Evolutionary conservation across 768 basidiomycete species (phyloP), one percentile per base, ranked within the genome.

Genomic region (Psilocybe tampanensis): DNA sequence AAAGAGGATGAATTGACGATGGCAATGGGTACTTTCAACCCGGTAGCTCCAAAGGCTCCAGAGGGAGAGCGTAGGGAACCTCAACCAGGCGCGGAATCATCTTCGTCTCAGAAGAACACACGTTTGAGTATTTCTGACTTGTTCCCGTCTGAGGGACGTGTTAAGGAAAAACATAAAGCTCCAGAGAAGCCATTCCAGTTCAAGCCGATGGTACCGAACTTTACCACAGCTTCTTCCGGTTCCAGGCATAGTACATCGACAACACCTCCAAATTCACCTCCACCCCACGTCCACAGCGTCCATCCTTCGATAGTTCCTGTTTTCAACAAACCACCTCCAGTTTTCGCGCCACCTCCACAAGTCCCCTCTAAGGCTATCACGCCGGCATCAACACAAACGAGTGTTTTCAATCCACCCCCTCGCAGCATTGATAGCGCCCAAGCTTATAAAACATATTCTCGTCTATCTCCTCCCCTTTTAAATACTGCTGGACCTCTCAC

Each of bases 41-140:
- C n/a, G n/a, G 48, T 55, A 11, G 47, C 58, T 54, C 44, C 43
- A 12, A 24, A 36, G 36, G 32, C 47, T 44, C 12, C 36, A 39
- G 36, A 45, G 32, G 15, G 29, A 48, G 29, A 26, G 29, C n/a
- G 17, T 7, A 21, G n/a, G 15, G n/a, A 33, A 8, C 24, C 26
- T 61, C 44, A 59, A 36, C 29, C 57, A 19, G 58, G 61, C 19
- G 47, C 41, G 18, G 41, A 48, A n/a, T 17, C 47, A 44, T 22
- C 58, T 26, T 43, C 47, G 8, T 49, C 22, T 18, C 63, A 47
- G 23, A 65, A 74, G 26, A 70, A 71, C 45, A 67, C 73, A 29
- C 79, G 79, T 32, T 70, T 88, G 47, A 85, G 86, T 63, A 58
- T 89, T 22, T 85, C 85, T 8, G 88, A 90, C 56, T 74, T 89